Evolutionary conservation across 2,329 filamentous ascomycete species (phyloP).

Genomic region (Pleoardoris graminearum): DNA sequence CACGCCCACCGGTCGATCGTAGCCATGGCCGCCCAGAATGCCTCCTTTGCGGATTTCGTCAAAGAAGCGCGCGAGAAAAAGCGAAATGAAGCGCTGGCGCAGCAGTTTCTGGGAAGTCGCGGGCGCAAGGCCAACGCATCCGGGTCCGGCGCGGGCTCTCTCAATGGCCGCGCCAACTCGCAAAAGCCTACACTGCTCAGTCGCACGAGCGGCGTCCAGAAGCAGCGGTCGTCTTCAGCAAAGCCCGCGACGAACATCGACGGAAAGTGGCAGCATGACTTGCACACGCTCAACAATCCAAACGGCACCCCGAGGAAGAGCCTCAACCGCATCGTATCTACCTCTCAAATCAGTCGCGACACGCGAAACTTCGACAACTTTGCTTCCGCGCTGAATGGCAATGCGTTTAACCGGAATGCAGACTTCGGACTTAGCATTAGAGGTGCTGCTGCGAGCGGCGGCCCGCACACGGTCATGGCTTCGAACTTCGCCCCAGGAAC

Average conservation of each 20-base stretch:
- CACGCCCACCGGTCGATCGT: background rate
- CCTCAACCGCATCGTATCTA: slow-evolving; percentile 44
- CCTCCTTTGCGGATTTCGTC: slow-evolving; percentile 36
- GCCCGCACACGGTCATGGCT: slow-evolving; percentile 72
- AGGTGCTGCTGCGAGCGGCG: slow-evolving; percentile 63
- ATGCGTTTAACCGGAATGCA: slow-evolving; percentile 29
- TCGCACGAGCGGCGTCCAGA: slow-evolving; percentile 73
- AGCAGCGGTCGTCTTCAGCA: slow-evolving; percentile 57
- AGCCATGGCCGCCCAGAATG: slow-evolving; percentile 29
- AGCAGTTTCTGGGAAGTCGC: slow-evolving; percentile 68
- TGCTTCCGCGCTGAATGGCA: slow-evolving; percentile 38
- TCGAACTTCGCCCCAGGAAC: slow-evolving; percentile 84
- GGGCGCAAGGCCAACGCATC: slow-evolving; percentile 60
- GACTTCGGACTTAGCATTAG: slow-evolving; percentile 65
- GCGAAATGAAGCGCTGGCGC: slow-evolving; percentile 71
- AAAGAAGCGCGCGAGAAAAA: slow-evolving; percentile 64
- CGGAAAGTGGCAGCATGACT: slow-evolving; percentile 72
- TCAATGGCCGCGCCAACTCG: slow-evolving; percentile 49
- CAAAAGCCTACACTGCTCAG: slow-evolving; percentile 65
- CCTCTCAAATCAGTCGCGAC: slow-evolving; percentile 48
- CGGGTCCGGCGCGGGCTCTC: slow-evolving; percentile 47
- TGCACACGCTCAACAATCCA: slow-evolving; percentile 57
- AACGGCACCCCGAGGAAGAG: slow-evolving; percentile 40
- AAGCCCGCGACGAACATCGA: slow-evolving; percentile 61
- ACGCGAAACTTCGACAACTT: slow-evolving; percentile 48